Evolutionary conservation across 2,329 filamentous ascomycete genomes (phyloP), one percentile per base, ranked within the genome.

Genomic region (Pseudocercospora musae): DNA sequence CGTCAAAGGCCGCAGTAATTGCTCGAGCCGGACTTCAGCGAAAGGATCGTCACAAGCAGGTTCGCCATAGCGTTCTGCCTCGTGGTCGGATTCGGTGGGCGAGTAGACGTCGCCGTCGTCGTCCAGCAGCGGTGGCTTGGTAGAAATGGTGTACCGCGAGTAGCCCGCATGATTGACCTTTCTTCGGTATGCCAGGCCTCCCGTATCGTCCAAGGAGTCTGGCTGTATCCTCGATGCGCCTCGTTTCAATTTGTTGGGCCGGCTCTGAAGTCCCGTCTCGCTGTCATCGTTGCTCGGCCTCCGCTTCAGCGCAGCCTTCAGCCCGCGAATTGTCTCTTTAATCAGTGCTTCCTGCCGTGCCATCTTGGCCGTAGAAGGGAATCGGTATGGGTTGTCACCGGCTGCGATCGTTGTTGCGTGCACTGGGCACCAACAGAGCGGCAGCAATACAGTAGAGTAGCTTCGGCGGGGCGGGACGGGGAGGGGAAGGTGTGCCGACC

Each of bases 171-270:
- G 90, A 60, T 91, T 87, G 69, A 92, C 84, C 68, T 82, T 81
- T 83, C 90, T 87, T 76, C 86, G 89, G 78, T 92, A 86, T 49
- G 60, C 23, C 0, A 66, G 86, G 2, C 88, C 89, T 27, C 82
- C 83, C 0, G 87, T 84, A 25, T 86, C 83, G 48, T 89, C 86
- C 66, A 92, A 80, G 70, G 88, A 87, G 62, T 89, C 89, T 71
- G 87, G 82, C 69, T 85, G 87, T 50, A 89, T 84, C 73, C 90
- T 90, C 69, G 86, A 84, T 49, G 90, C 87, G 70, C 86, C 84
- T 75, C 87, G 89, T 80, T 92, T 91, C 50, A 94, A 81, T 75
- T 93, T 94, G 76, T 91, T 86, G 64, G 89, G 89, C 72, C 90
- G 87, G 76, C 92, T 92, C 63, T 87, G 83, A 70, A 92, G 87